Evolutionary conservation across 2,329 filamentous ascomycete genomes (phyloP), one percentile per base, ranked within the genome.

Genomic region (Cladobotryum protrusum): DNA sequence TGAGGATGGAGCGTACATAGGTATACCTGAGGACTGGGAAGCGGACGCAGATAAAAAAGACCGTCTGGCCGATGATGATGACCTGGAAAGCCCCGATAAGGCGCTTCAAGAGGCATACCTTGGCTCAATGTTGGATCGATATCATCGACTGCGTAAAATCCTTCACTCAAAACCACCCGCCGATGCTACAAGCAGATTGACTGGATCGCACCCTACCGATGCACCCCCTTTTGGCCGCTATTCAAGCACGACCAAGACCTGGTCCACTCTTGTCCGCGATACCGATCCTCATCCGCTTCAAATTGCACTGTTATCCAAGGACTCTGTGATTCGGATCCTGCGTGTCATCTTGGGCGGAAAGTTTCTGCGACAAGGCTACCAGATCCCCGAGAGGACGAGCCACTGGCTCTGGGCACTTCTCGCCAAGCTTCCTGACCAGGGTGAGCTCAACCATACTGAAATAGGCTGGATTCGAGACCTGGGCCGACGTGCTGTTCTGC

Each of bases 391-490:
- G 58, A 78, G 83, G 43, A 82, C 87, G 4, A 90, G 89, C 52
- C 77, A 82, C 14, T 97, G 92, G 92, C 73, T 88, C 4, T 96
- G 90, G 91, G 83, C 86, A 0, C 67, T 96, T 50, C 72, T 96
- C 41, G 89, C 87, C 3, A 79, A 83, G 50, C 76, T 92, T 52
- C 84, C 87, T 1, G 86, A 88, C 34, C 72, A 81, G 9, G 89
- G 89, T 1, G 83, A 87, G 64, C 72, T 96, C 64, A 81, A 82
- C 53, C 86, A 88, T 55, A 79, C 82, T 40, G 86, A 93, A 61
- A 80, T 95, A 32, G 85, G 83, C 5, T 81, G 83, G 60, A 72
- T 96, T 24, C 77, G 92, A 45, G 88, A 93, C 51, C 66, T 97
- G 33, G 90, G 87, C 1, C 89, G 89, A 67, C 79, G 83, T 56